Percentiles rank a stretch among this genome's conserved stretches.
These are phyloP conservation scores for Stephania cephalantha DNA, from an alignment of 164 flowering plant genomes.

Conservation along the genomic window DNA sequence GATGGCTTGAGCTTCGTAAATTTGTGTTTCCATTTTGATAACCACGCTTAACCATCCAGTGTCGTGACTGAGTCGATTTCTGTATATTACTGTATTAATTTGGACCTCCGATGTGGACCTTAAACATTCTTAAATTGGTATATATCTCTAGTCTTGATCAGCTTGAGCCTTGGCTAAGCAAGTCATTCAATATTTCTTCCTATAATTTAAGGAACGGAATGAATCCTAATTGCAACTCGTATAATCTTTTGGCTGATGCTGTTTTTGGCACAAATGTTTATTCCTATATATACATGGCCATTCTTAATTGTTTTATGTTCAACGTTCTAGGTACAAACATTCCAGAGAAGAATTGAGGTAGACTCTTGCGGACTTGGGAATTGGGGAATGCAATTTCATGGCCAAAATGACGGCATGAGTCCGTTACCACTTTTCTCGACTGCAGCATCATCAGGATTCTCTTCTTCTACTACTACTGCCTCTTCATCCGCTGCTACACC, in stretches of 20 bases:
- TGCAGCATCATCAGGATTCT: conserved; percentile 99
- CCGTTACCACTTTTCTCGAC: conserved; percentile 34
- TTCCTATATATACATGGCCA: no score
- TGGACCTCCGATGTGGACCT: neutral
- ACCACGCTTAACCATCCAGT: neutral
- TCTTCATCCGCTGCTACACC: conserved; percentile 24
- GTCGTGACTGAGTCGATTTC: neutral
- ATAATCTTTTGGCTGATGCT: no score
- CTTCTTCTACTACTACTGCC: conserved; percentile 27
- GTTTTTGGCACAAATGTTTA: neutral
- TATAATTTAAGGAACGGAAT: neutral
- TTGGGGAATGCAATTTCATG: conserved; percentile 44
- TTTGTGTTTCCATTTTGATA: neutral
- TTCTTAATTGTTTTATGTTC: neutral
- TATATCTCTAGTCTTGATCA: neutral
- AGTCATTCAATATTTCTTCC: neutral
- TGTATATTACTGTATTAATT: neutral
- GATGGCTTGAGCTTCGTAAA: neutral
- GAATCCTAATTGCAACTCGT: no score
- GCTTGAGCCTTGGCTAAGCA: neutral
- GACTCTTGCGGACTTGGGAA: conserved; percentile 23
- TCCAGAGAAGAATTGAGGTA: conserved; percentile 21
- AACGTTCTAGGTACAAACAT: conserved; percentile 31
- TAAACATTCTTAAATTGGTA: neutral
- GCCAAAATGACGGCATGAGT: conserved; percentile 17